Percentiles rank a stretch among this genome's conserved stretches.
phyloP scores from a whole-genome alignment of 352 stramenopile genomes.

The Phytophthora pini region DNA sequence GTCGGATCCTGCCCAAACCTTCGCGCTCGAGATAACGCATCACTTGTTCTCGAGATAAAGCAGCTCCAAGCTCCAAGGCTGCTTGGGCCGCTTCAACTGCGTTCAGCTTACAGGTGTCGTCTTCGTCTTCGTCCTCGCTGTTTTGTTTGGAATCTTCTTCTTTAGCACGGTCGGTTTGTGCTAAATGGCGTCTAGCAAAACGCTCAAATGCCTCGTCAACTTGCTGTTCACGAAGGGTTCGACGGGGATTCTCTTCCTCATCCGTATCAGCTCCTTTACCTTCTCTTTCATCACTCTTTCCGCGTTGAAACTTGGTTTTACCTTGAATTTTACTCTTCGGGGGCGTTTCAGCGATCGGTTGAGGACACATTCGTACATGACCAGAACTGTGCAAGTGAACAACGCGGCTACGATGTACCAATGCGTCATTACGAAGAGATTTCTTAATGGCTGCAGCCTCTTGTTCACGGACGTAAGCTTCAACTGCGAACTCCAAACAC shows the following conservation, averaged over 20 bases:
- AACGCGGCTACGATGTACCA: constrained; percentile 64
- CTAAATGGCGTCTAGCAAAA: constrained; percentile 24
- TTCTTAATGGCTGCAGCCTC: constrained; percentile 32
- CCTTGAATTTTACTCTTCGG: constrained; percentile 1
- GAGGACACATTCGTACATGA: constrained; percentile 71
- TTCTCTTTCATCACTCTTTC: constrained; percentile 22
- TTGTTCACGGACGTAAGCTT: constrained; percentile 27
- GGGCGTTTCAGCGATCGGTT: constrained; percentile 5
- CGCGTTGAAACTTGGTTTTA: neutral
- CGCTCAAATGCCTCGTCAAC: constrained; percentile 37
- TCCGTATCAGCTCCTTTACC: constrained; percentile 43
- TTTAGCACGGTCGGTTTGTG: neutral
- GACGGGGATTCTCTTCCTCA: constrained; percentile 23
- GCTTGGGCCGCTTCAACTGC: constrained; percentile 70
- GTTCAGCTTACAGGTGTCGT: constrained; percentile 32
- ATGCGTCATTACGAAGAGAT: constrained; percentile 52
- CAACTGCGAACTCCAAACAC: constrained; percentile 58
- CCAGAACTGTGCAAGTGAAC: constrained; percentile 77
- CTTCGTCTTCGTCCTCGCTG: constrained; percentile 39
- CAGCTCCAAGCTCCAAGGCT: constrained; percentile 69
- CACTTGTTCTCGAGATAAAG: constrained; percentile 65
- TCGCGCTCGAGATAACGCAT: constrained; percentile 62
- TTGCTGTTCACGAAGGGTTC: constrained; percentile 30
- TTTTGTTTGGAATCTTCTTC: constrained; percentile 24
- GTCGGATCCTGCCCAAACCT: constrained; percentile 45